Evolutionary conservation across 108 stramenopile species (phyloP).

Genomic region (Cyclotella cryptica): DNA sequence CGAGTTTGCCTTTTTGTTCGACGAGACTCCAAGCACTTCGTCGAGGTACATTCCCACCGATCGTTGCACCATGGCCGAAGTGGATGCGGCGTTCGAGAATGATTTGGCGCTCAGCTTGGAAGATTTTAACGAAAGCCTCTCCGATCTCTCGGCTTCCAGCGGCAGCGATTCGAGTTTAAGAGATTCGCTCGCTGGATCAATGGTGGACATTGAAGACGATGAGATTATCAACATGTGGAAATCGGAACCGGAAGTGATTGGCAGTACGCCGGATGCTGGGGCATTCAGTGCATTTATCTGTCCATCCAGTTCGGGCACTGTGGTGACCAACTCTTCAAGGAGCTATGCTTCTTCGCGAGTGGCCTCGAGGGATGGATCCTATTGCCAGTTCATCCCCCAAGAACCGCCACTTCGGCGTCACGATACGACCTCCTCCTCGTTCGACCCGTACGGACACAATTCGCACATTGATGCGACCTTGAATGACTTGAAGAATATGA

Average conservation of each 20-base stretch:
- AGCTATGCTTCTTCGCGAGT: too few species aligned
- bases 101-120: neutral
- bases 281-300: too few species aligned
- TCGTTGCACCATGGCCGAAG: conserved; percentile 4
- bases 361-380: too few species aligned
- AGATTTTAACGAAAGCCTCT: neutral
- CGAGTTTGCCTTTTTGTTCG: neutral
- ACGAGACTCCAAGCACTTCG: neutral
- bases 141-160: neutral
- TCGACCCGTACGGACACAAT: neutral
- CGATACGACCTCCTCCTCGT: neutral
- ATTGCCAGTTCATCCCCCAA: neutral
- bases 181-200: neutral
- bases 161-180: neutral
- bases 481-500: conserved; percentile 6
- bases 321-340: neutral
- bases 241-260: neutral
- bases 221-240: conserved; percentile 1
- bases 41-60: neutral
- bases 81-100: conserved; percentile 6
- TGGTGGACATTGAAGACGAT: conserved; percentile 2
- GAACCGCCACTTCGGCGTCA: neutral
- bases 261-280: neutral
- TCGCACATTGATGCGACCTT: neutral
- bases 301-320: neutral